These are phyloP conservation scores for Coleophoma crateriformis DNA, from an alignment of 2,329 filamentous ascomycete species.

Conservation along the genomic window DNA sequence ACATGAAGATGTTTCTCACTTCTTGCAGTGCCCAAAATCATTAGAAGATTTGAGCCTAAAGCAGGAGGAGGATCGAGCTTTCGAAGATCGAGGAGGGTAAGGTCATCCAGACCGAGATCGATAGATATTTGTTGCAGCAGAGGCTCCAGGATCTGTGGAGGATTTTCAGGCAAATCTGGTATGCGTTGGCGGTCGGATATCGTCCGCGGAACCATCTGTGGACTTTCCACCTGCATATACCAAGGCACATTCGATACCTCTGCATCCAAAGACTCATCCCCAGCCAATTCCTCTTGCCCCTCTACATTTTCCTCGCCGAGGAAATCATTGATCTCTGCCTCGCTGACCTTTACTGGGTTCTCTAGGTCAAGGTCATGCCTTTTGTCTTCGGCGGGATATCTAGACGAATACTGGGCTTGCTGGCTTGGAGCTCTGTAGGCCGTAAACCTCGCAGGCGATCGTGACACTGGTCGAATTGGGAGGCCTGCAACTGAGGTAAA, in stretches of 20 bases:
- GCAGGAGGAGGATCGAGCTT: slow-evolving; percentile 80
- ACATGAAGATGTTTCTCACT: slow-evolving; percentile 92
- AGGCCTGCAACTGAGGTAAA: slow-evolving; percentile 18
- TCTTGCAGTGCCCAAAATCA: slow-evolving; percentile 87
- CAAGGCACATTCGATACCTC: slow-evolving; percentile 52
- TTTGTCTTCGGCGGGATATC: not conserved
- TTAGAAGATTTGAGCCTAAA: slow-evolving; percentile 81
- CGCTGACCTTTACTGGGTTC: not conserved
- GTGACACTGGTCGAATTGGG: slow-evolving; percentile 10
- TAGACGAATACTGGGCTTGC: slow-evolving; percentile 11
- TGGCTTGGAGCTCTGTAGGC: slow-evolving; percentile 1
- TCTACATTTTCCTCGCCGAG: slow-evolving; percentile 3
- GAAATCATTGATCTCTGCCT: slow-evolving; percentile 1
- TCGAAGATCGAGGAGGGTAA: slow-evolving; percentile 78
- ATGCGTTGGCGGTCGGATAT: slow-evolving; percentile 48
- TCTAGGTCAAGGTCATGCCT: not conserved
- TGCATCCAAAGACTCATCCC: slow-evolving; percentile 9
- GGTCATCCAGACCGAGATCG: slow-evolving; percentile 79
- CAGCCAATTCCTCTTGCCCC: not conserved
- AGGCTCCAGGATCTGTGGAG: slow-evolving; percentile 66
- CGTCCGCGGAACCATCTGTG: slow-evolving; percentile 28
- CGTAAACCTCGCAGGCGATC: slow-evolving; percentile 3
- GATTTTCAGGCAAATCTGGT: slow-evolving; percentile 48
- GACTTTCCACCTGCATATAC: slow-evolving; percentile 73
- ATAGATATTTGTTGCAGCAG: slow-evolving; percentile 76